Evolutionary conservation across 148 eudicot species (phyloP).

Genomic region (Cornus kousa): DNA sequence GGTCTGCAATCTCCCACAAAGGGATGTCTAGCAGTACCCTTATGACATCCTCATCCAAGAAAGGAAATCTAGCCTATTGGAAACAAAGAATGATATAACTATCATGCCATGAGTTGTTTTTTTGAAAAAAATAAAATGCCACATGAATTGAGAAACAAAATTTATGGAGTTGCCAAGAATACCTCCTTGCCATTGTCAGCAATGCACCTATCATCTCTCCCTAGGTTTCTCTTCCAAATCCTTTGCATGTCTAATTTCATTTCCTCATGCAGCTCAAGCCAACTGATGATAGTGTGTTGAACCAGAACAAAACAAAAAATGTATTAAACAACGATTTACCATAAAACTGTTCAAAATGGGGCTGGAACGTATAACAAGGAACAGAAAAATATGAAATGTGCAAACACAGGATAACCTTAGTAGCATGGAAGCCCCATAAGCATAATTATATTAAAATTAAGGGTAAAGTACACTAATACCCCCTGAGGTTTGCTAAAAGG

Average conservation of each 20-base stretch:
- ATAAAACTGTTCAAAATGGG: neutral
- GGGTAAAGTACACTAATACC: no score
- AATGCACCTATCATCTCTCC: slow-evolving; percentile 98
- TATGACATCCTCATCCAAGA: slow-evolving; percentile 93
- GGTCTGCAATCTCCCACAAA: slow-evolving; percentile 90
- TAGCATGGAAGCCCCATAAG: neutral
- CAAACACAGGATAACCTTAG: neutral
- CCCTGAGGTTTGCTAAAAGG: no score
- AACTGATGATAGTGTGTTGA: slow-evolving; percentile 44
- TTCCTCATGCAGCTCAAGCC: slow-evolving; percentile 84
- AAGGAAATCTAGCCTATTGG: slow-evolving; percentile 89
- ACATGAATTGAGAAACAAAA: slow-evolving; percentile 8
- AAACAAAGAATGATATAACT: slow-evolving; percentile 13
- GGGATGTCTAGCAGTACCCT: slow-evolving; percentile 67
- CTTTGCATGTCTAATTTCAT: slow-evolving; percentile 97
- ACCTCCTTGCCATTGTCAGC: slow-evolving; percentile 98
- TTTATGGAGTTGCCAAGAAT: slow-evolving; percentile 1
- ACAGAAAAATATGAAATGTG: neutral
- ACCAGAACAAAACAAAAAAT: slow-evolving; percentile 3
- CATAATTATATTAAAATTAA: neutral
- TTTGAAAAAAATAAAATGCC: neutral
- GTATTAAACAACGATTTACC: neutral
- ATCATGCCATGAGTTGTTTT: no score
- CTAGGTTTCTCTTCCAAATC: slow-evolving; percentile 98
- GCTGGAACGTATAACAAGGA: neutral